Percentiles rank a stretch among this genome's conserved stretches.
Conservation (phyloP, 306 rosid genomes). For the Pterocarpus santalinus region DNA sequence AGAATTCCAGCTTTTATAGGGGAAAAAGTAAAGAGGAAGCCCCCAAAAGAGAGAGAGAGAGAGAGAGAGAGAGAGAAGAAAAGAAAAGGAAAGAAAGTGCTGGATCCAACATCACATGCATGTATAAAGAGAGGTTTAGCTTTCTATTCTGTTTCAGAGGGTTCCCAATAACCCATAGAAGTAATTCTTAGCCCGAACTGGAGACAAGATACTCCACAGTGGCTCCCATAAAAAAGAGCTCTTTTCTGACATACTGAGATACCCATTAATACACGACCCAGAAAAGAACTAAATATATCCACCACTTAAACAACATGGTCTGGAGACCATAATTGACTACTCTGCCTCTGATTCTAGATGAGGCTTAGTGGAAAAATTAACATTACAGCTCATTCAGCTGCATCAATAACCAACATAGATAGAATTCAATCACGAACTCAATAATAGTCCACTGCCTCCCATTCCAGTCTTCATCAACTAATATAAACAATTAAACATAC, state of each 20-base stretch:
- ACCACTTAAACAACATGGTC: constrained; percentile 7
- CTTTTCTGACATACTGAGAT: neutral
- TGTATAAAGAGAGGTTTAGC: neutral
- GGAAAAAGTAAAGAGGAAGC: too few species aligned
- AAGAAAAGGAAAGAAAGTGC: neutral
- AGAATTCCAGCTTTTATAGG: neutral
- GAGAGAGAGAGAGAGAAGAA: too few species aligned
- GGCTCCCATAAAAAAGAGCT: constrained; percentile 9
- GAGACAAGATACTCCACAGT: neutral
- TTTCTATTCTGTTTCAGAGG: neutral
- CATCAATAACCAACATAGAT: constrained; percentile 31
- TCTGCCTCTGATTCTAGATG: constrained; percentile 5
- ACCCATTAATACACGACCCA: neutral
- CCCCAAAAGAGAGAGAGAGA: too few species aligned
- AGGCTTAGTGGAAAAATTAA: constrained; percentile 20
- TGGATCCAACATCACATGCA: neutral
- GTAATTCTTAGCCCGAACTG: neutral
- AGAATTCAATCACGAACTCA: constrained; percentile 15
- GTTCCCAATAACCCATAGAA: neutral
- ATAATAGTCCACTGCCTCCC: constrained; percentile 8
- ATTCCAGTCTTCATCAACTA: constrained; percentile 31
- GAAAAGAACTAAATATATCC: constrained; percentile 12
- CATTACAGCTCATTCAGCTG: constrained; percentile 21
- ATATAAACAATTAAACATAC: constrained; percentile 3
- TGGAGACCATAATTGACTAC: neutral